phyloP scores from a whole-genome alignment of 1,284 basidiomycete genomes.

The Ganoderma leucocontextum region DNA sequence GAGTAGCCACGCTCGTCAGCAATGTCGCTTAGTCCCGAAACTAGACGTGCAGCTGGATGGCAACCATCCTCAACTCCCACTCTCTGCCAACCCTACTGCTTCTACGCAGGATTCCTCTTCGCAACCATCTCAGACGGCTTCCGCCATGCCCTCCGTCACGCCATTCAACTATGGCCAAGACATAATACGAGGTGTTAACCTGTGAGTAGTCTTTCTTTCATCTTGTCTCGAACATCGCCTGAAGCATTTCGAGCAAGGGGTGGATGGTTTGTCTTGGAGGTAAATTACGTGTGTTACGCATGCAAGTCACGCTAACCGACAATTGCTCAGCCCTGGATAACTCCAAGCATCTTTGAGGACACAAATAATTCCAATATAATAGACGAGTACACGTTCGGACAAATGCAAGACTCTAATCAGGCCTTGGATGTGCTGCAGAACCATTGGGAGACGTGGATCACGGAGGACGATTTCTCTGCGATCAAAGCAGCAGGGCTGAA shows the following conservation, averaged over 20 bases:
- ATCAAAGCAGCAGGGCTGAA: constrained; percentile 79
- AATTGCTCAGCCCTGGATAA: constrained; percentile 72
- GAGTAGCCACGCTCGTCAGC: constrained; percentile 25
- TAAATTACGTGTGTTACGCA: constrained; percentile 33
- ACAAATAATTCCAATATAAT: constrained; percentile 68
- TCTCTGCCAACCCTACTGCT: constrained; percentile 15
- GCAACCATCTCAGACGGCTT: constrained; percentile 5
- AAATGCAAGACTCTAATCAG: constrained; percentile 55
- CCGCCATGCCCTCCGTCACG: constrained; percentile 27
- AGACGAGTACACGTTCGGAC: constrained; percentile 77
- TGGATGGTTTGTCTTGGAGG: constrained; percentile 74
- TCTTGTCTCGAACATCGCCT: constrained; percentile 8
- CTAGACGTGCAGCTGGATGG: constrained; percentile 20
- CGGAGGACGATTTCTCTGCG: constrained; percentile 70
- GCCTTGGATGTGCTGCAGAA: constrained; percentile 58
- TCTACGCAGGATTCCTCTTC: constrained; percentile 6
- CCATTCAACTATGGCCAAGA: constrained; percentile 61
- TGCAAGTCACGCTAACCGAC: not conserved
- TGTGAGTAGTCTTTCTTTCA: constrained; percentile 51
- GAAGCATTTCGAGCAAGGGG: constrained; percentile 47
- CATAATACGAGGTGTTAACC: constrained; percentile 68
- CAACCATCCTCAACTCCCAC: constrained; percentile 19
- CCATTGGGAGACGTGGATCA: constrained; percentile 81
- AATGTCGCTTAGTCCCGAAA: constrained; percentile 37
- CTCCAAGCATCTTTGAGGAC: constrained; percentile 72